Base-by-base conservation (phyloP, 192 early-diverging fungal genomes). In the Entomortierella chlamydospora region DNA sequence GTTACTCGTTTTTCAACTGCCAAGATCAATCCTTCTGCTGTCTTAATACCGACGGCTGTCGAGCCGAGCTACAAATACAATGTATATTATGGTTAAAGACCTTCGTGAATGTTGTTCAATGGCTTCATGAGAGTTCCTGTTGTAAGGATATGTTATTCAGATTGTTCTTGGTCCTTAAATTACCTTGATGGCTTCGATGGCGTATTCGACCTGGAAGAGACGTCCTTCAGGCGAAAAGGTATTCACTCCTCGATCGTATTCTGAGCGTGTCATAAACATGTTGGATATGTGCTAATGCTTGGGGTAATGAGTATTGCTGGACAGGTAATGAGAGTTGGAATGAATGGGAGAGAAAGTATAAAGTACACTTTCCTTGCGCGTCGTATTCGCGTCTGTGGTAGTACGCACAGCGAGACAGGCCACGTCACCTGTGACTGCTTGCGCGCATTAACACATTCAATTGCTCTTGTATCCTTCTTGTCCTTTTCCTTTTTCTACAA, bases 161-260 rank as follows among this genome's bases (percentile, higher is more conserved):
- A 26, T 67, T 57, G 45, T 42, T 52, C 0, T 18, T 56, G 18
- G 22, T 28, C 26, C 28, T 15, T 54, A 3, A 17, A 12, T 29
- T 86, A 95, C 95, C 90, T 99, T 99, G 88, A 99, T 99, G 64
- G 98, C 96, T 80, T 99, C 98, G 81, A 99, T 95, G 54, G 97
- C 98, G 83, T 99, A 99, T 87, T 99, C 98, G 61, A 99, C 98
- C 85, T 99, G 98, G 90, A 99, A 99, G 57, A 99, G 88, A 80
- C 98, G 95, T 62, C 98, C 98, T 85, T 99, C 98, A 54, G 98
- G 98, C 28, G 95, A 97, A 85, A 99, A 99, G 52, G 98, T 99
- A 85, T 99, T 99, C 73, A 99, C 98, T 52, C 98, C 98, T 64
- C 97, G 93, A 86, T 99, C 98, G 86, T 99, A 99, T 88, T 99